Conservation (phyloP, 176 grass and related monocot species). For the Ampelocalamus luodianensis region DNA sequence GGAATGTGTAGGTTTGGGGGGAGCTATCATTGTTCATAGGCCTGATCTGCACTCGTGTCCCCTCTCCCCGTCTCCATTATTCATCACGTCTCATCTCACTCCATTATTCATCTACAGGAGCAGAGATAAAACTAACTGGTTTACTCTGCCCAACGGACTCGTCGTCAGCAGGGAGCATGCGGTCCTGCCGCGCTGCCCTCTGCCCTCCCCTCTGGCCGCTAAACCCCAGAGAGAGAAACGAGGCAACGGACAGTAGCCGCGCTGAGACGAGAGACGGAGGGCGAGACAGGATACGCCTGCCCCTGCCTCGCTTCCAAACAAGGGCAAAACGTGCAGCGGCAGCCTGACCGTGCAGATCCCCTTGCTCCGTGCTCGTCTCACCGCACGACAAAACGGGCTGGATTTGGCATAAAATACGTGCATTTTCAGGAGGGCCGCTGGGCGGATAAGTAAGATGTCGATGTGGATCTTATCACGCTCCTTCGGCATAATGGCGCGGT, state of each 20-base stretch:
- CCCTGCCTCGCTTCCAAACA: constrained; percentile 37
- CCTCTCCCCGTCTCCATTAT: constrained; percentile 24
- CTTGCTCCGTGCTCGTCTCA: background rate
- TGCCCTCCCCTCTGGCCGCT: background rate
- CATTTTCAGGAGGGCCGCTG: background rate
- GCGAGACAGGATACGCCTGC: constrained; percentile 48
- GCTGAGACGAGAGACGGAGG: constrained; percentile 17
- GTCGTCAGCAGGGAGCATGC: constrained; percentile 5
- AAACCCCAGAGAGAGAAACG: constrained; percentile 26
- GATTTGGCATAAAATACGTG: constrained; percentile 19
- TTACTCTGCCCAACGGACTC: constrained; percentile 28
- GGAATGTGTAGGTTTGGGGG: constrained; percentile 31
- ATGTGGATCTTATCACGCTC: constrained; percentile 10
- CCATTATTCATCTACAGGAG: constrained; percentile 29
- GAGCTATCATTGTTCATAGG: constrained; percentile 44
- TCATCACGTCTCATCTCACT: constrained; percentile 13
- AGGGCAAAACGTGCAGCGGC: constrained; percentile 41
- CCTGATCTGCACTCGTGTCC: background rate
- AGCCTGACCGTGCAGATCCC: constrained; percentile 38
- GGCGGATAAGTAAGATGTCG: background rate
- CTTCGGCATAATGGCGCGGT: background rate
- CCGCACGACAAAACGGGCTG: constrained; percentile 8
- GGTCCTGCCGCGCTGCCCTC: constrained; percentile 10
- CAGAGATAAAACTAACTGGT: background rate
- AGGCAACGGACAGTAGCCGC: constrained; percentile 29